phyloP scores from a whole-genome alignment of 2,329 filamentous ascomycete species.

The Pleurostoma richardsiae region DNA sequence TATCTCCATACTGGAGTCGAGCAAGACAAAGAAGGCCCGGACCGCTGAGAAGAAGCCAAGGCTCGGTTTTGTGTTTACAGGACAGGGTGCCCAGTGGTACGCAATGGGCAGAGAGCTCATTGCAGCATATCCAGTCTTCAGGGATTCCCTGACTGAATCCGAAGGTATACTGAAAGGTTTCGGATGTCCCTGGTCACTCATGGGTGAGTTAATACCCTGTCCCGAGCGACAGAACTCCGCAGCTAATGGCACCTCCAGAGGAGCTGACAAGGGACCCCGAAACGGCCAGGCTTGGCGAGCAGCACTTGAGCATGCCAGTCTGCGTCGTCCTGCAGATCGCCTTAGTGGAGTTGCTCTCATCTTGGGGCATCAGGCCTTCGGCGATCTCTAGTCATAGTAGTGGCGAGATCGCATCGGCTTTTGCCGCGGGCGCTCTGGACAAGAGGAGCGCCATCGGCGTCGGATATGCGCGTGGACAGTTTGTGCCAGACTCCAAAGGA shows the following conservation, averaged over 20 bases:
- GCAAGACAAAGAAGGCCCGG: not conserved
- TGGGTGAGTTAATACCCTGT: not conserved
- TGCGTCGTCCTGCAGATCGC: constrained; percentile 30
- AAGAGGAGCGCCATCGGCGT: constrained; percentile 9
- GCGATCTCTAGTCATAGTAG: constrained; percentile 15
- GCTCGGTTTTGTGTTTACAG: constrained; percentile 22
- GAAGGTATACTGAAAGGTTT: constrained; percentile 11
- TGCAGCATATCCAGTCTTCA: constrained; percentile 13
- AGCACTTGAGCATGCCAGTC: constrained; percentile 17
- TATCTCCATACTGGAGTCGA: too few species aligned
- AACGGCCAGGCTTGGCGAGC: constrained; percentile 16
- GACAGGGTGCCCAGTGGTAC: constrained; percentile 26
- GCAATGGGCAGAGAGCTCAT: constrained; percentile 19
- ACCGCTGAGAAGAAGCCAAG: constrained; percentile 3
- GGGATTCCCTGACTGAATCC: constrained; percentile 12
- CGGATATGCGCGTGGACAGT: constrained; percentile 12
- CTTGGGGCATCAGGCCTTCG: constrained; percentile 10
- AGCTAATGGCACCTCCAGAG: constrained; percentile 2
- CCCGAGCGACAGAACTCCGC: too few species aligned
- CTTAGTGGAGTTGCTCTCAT: constrained; percentile 21
- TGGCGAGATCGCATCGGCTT: constrained; percentile 19
- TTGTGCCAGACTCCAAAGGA: constrained; percentile 2
- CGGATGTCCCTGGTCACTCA: constrained; percentile 18
- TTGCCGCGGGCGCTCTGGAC: constrained; percentile 11
- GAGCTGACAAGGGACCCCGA: constrained; percentile 15